Evolutionary conservation across 169 alveolate species (phyloP).

Genomic region (Perkinsus olseni): DNA sequence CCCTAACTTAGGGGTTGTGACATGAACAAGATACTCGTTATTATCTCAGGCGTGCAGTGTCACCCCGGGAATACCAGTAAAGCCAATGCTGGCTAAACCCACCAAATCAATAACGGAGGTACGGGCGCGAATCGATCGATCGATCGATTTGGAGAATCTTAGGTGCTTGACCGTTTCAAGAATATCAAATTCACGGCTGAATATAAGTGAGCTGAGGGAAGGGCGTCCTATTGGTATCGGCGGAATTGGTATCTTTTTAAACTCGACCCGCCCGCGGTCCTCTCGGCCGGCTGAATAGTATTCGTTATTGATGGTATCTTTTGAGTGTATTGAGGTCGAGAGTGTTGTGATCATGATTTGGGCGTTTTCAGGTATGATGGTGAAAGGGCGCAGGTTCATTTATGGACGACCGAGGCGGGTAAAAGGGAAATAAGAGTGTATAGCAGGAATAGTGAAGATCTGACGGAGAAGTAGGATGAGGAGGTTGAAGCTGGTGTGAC

Average conservation of each 20-base stretch:
- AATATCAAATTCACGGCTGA: slow-evolving; percentile 90
- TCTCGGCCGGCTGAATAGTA: no score
- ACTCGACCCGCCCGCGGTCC: no score
- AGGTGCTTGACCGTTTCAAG: slow-evolving; percentile 76
- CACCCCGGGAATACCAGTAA: slow-evolving; percentile 93
- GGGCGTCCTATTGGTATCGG: no score
- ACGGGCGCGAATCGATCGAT: background rate
- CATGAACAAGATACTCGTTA: background rate
- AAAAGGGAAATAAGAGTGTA: slow-evolving; percentile 37
- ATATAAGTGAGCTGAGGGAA: slow-evolving; percentile 53
- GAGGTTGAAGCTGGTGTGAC: background rate
- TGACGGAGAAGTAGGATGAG: slow-evolving; percentile 31
- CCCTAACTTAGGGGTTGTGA: no score
- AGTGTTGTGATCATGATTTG: background rate
- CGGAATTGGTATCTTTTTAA: no score
- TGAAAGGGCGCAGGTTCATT: slow-evolving; percentile 79
- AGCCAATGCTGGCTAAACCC: slow-evolving; percentile 98
- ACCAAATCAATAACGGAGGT: slow-evolving; percentile 76
- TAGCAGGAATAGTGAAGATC: slow-evolving; percentile 42
- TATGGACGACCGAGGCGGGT: slow-evolving; percentile 7
- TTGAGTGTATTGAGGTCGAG: no score
- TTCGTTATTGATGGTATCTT: no score
- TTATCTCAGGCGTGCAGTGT: slow-evolving; percentile 75
- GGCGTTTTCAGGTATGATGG: slow-evolving; percentile 54
- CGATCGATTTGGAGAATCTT: slow-evolving; percentile 6